A percentile compares a stretch with the other conserved stretches of the same genome.
These are phyloP conservation scores for Ascochyta viciae-villosae DNA, from an alignment of 2,329 filamentous ascomycete species.

Conservation along the genomic window DNA sequence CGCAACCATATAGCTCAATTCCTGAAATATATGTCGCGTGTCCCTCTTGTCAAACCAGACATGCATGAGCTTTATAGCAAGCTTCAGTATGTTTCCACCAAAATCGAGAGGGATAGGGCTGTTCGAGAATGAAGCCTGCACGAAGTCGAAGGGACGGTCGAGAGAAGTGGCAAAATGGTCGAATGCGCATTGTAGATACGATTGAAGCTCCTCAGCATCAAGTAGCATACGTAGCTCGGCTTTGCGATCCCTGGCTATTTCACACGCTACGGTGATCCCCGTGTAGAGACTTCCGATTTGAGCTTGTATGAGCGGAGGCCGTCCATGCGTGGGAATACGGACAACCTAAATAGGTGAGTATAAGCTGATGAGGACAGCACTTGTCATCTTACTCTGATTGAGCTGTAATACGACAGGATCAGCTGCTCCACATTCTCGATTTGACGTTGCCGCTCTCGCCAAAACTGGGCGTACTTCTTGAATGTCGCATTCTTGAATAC, in stretches of 20 bases:
- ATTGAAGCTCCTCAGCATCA: slow-evolving; percentile 55
- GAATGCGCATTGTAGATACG: slow-evolving; percentile 59
- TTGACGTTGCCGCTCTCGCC: slow-evolving; percentile 44
- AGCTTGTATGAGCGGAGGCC: too few relatives aligned
- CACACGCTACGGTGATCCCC: slow-evolving; percentile 40
- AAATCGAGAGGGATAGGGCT: slow-evolving; percentile 59
- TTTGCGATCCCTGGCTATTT: slow-evolving; percentile 21
- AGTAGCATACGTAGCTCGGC: slow-evolving; percentile 55
- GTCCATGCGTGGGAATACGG: too few relatives aligned
- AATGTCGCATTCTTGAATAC: slow-evolving; percentile 57
- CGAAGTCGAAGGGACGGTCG: slow-evolving; percentile 58
- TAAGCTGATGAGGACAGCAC: slow-evolving; percentile 23
- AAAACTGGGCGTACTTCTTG: slow-evolving; percentile 50
- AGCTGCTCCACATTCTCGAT: slow-evolving; percentile 41
- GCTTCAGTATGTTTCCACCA: slow-evolving; percentile 58
- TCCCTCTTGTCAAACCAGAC: slow-evolving; percentile 36
- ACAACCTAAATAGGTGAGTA: too few relatives aligned
- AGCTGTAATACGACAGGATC: too few relatives aligned
- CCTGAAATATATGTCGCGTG: slow-evolving; percentile 50
- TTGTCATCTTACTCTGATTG: too few relatives aligned
- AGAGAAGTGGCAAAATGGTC: slow-evolving; percentile 54
- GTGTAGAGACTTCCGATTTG: too few relatives aligned
- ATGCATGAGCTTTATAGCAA: slow-evolving; percentile 45
- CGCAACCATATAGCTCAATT: slow-evolving; percentile 57
- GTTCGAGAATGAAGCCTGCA: slow-evolving; percentile 48